Evolutionary conservation across 805 yeast species (phyloP).

Genomic region (Cyberlindnera nakhonratchasimensis): DNA sequence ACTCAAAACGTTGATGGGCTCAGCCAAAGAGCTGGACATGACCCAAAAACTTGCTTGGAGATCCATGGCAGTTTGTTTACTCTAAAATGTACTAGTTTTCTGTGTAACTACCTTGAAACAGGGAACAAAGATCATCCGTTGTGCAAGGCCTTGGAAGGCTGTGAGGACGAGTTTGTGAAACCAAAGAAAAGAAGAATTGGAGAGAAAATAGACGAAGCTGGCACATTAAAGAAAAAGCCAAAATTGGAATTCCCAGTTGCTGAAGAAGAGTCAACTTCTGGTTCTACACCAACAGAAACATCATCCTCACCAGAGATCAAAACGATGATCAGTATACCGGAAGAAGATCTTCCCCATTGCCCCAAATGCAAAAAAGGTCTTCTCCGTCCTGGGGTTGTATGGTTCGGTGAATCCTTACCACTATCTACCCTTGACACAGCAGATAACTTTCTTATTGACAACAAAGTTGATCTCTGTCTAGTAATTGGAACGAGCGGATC

Average conservation of each 20-base stretch:
- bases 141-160: constrained; percentile 46
- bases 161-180: constrained; percentile 35
- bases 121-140: constrained; percentile 55
- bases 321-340: constrained; percentile 47
- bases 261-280: background rate
- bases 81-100: constrained; percentile 70
- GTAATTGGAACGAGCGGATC: constrained; percentile 85
- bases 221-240: background rate
- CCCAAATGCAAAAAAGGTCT: constrained; percentile 67
- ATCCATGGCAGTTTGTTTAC: constrained; percentile 79
- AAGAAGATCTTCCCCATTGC: constrained; percentile 63
- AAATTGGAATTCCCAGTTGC: background rate
- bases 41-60: constrained; percentile 50
- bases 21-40: constrained; percentile 62
- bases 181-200: constrained; percentile 14
- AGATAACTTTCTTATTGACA: constrained; percentile 59
- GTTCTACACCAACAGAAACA: constrained; percentile 13
- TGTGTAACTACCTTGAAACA: constrained; percentile 59
- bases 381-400: constrained; percentile 85
- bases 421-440: constrained; percentile 57
- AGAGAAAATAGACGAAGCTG: background rate
- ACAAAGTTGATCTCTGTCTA: constrained; percentile 63
- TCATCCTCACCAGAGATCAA: constrained; percentile 41
- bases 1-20: constrained; percentile 86
- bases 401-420: constrained; percentile 92